Evolutionary conservation across 73 alveolate species (phyloP), one percentile per base, ranked within the genome.

Genomic region (Blepharisma stoltei): DNA sequence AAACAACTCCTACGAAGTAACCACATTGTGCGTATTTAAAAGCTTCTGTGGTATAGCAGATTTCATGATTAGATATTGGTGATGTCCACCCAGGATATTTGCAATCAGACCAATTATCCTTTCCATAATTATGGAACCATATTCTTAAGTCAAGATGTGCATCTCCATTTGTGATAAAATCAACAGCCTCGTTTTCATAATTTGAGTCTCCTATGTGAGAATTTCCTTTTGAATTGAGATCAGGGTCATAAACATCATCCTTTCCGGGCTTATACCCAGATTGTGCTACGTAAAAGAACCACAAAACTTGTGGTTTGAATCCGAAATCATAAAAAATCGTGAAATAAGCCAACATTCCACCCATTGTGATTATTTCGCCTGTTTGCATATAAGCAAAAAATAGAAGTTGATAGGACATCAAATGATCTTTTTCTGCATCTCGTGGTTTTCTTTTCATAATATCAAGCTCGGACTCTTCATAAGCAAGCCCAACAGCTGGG

Each of bases 401-500:
- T 44, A 93, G 86, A 65, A 93, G 67, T 76, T 89, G 87, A 8
- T 86, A 71, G 1, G 95, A 81, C 54, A 93, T 93, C 18, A 94
- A 80, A 78, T 90, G 95, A 52, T 94, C 99, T 43, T 83, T 79
- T 87, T 93, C 89, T 60, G 89, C 85, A 77, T 90, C 93, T 54
- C 99, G 80, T 14, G 99, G 99, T 70, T 80, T 87, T 78, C 96
- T 82, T 32, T 91, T 88, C 93, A 95, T 88, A 67, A 95, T 93
- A 69, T 95, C 99, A 27, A 88, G 75, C 67, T 95, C 99, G 9
- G 97, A 92, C 9, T 88, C 86, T 75, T 94, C 99, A 90, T 94
- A 93, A 53, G 99, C 97, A 67, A 93, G 87, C 47, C 95, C 88
- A 53, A 94, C 86, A 71, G 96, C 96, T 7, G 99, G 99, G 78